phyloP scores from a whole-genome alignment of 2,329 filamentous ascomycete species.

The Colletotrichum incanum region DNA sequence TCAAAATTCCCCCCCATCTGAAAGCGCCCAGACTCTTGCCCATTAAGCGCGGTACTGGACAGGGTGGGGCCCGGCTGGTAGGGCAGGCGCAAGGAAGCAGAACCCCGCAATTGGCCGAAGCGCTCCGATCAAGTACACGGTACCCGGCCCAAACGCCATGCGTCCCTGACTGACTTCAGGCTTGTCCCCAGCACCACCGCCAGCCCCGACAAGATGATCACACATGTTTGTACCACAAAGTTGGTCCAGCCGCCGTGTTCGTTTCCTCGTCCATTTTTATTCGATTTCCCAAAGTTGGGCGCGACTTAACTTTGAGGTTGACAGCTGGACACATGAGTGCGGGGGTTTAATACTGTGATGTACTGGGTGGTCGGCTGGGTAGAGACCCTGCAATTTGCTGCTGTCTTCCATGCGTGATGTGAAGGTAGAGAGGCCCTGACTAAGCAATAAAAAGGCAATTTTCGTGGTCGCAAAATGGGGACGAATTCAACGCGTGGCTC shows the following conservation, averaged over 20 bases:
- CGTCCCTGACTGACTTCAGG: conserved; percentile 31
- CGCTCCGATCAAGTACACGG: conserved; percentile 1
- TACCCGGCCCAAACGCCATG: conserved; percentile 2
- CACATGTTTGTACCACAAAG: conserved; percentile 13
- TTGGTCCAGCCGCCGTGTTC: conserved; percentile 25
- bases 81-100: not conserved
- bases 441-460: conserved; percentile 1
- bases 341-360: conserved; percentile 14
- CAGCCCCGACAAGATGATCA: conserved; percentile 20
- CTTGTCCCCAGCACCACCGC: conserved; percentile 22
- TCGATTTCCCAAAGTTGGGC: conserved; percentile 3
- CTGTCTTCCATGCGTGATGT: not conserved
- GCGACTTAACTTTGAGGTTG: conserved; percentile 26
- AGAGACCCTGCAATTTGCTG: not conserved
- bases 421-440: not conserved
- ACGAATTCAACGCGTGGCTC: conserved; percentile 15
- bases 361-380: conserved; percentile 6
- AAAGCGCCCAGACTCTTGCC: not conserved
- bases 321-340: conserved; percentile 8
- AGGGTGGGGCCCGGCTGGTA: conserved; percentile 2
- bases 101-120: conserved; percentile 10
- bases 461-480: not conserved
- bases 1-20: conserved; percentile 16
- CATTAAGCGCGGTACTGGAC: not conserved
- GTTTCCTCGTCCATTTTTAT: conserved; percentile 23